Evolutionary conservation across 495 filamentous ascomycete genomes (phyloP).

Genomic region (Evansstolkia leycettana): DNA sequence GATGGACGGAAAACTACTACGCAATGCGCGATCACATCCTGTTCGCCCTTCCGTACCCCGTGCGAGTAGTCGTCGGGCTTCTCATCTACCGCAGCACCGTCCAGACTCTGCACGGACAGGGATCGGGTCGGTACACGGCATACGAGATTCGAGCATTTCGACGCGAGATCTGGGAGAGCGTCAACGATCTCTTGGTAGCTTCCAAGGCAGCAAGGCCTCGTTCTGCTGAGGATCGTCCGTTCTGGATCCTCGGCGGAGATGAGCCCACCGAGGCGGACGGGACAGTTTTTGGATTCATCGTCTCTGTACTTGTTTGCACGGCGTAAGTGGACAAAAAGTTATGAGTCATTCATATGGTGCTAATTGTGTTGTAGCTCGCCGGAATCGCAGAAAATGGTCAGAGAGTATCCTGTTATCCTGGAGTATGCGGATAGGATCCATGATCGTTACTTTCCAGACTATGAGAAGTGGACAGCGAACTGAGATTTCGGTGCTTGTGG

Average conservation of each 20-base stretch:
- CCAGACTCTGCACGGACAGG: constrained; percentile 40
- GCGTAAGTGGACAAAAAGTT: constrained; percentile 44
- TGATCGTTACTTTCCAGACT: constrained; percentile 46
- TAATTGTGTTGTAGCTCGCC: constrained; percentile 25
- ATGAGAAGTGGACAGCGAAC: constrained; percentile 20
- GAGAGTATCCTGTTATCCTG: constrained; percentile 31
- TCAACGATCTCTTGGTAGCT: constrained; percentile 27
- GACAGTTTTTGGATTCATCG: constrained; percentile 44
- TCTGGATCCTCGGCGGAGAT: constrained; percentile 45
- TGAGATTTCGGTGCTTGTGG: no score
- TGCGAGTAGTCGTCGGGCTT: constrained; percentile 41
- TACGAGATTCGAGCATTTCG: constrained; percentile 36
- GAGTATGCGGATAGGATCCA: constrained; percentile 49
- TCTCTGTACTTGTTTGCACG: constrained; percentile 31
- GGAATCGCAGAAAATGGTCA: constrained; percentile 28
- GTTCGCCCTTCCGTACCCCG: constrained; percentile 31
- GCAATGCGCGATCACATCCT: constrained; percentile 43
- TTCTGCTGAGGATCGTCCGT: constrained; percentile 20
- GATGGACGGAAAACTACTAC: constrained; percentile 51
- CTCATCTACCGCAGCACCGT: constrained; percentile 32
- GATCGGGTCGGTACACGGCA: constrained; percentile 33
- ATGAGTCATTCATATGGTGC: background rate
- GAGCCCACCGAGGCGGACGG: constrained; percentile 45
- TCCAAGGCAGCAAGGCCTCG: constrained; percentile 7
- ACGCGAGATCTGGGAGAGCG: constrained; percentile 38